These are phyloP conservation scores for Sporothrix globosa DNA, from an alignment of 2,329 filamentous ascomycete species.

Conservation along the genomic window DNA sequence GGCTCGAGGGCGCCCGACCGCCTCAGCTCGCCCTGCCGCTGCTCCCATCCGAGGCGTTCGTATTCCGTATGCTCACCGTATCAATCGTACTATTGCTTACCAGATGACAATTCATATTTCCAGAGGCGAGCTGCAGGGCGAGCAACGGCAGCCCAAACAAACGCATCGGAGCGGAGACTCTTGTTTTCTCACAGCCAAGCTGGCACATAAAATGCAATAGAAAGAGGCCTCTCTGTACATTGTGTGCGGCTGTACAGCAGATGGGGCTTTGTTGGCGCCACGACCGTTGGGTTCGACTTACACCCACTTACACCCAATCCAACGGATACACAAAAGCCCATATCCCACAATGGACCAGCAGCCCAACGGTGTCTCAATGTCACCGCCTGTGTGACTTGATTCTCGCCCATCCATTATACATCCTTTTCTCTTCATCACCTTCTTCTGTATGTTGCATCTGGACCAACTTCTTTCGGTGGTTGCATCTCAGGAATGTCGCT, in stretches of 20 bases:
- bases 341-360: not conserved
- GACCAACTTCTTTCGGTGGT: too few species aligned
- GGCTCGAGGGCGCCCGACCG: not conserved
- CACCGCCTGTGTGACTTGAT: not conserved
- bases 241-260: constrained; percentile 11
- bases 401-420: not conserved
- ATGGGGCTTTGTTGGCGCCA: not conserved
- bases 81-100: not conserved
- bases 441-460: not conserved
- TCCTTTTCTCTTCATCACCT: not conserved
- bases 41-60: not conserved
- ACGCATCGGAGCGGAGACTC: not conserved
- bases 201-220: not conserved
- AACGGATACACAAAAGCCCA: too few species aligned
- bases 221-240: too few species aligned
- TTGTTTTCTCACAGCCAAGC: not conserved
- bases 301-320: not conserved
- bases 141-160: not conserved
- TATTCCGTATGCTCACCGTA: not conserved
- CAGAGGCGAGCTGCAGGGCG: constrained; percentile 7
- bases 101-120: not conserved
- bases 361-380: too few species aligned
- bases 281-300: not conserved
- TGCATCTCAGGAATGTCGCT: not conserved
- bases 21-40: constrained; percentile 1